Evolutionary conservation across 108 stramenopile genomes (phyloP).

Genomic region (Bacterosira constricta): DNA sequence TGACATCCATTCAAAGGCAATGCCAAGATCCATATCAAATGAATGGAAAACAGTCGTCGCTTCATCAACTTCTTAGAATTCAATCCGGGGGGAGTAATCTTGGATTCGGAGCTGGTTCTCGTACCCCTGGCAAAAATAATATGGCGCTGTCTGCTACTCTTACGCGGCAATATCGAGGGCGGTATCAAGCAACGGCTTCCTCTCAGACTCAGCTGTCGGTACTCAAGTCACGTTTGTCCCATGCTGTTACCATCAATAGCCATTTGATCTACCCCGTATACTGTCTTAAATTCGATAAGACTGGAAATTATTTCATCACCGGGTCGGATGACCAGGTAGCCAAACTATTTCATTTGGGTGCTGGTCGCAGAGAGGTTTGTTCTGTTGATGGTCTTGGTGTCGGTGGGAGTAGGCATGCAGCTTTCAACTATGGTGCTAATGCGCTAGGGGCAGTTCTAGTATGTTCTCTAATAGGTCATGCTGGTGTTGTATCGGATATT

Average conservation of each 20-base stretch:
- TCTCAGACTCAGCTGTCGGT: conserved; percentile 42
- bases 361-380: conserved; percentile 52
- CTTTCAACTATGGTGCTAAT: conserved; percentile 65
- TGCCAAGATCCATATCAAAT: conserved; percentile 30
- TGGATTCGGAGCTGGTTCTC: conserved; percentile 8
- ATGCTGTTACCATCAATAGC: conserved; percentile 81
- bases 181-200: not conserved
- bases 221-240: conserved; percentile 62
- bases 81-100: conserved; percentile 3
- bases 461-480: conserved; percentile 90
- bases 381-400: conserved; percentile 39
- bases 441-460: conserved; percentile 77
- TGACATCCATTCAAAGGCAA: not conserved
- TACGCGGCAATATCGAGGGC: conserved; percentile 38
- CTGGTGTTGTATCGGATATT: conserved; percentile 91
- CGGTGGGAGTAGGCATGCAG: not conserved
- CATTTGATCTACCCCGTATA: conserved; percentile 88
- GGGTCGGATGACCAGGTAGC: conserved; percentile 95
- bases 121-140: conserved; percentile 10
- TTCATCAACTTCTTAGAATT: conserved; percentile 23
- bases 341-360: conserved; percentile 84
- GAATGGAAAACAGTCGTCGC: conserved; percentile 12
- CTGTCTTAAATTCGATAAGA: conserved; percentile 87
- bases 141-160: conserved; percentile 19
- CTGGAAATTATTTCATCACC: conserved; percentile 90